Conservation (phyloP, 768 basidiomycete genomes). For the Rhodocollybia butyracea region DNA sequence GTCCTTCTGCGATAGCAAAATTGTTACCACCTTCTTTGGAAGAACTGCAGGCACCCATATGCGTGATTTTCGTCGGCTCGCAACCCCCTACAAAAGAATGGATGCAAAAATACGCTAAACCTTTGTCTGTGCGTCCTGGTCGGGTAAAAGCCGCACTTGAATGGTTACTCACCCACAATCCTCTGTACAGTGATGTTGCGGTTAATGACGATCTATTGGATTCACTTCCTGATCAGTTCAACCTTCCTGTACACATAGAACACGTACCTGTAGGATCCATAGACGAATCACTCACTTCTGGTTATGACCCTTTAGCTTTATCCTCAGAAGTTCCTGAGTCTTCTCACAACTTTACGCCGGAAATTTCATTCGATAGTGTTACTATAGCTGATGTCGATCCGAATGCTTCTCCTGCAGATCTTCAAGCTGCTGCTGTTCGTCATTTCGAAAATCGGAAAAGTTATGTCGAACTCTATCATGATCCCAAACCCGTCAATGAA, state of each 20-base stretch:
- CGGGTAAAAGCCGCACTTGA: constrained; percentile 27
- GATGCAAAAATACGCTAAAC: constrained; percentile 31
- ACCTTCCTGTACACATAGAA: constrained; percentile 27
- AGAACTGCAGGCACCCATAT: constrained; percentile 32
- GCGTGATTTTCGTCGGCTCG: constrained; percentile 37
- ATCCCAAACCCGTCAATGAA: constrained; percentile 28
- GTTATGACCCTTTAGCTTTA: constrained; percentile 13
- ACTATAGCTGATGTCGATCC: constrained; percentile 30
- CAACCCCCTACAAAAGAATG: constrained; percentile 22
- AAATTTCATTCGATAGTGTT: constrained; percentile 17
- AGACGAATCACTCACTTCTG: constrained; percentile 10
- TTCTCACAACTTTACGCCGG: background rate
- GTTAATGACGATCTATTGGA: constrained; percentile 22
- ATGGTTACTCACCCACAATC: constrained; percentile 36
- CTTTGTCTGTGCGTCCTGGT: constrained; percentile 27
- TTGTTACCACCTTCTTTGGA: constrained; percentile 32
- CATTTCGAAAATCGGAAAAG: constrained; percentile 28
- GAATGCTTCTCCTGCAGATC: constrained; percentile 19
- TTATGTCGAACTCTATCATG: constrained; percentile 29
- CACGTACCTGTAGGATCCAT: constrained; percentile 15
- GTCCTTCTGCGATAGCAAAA: constrained; percentile 20
- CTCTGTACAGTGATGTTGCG: constrained; percentile 25
- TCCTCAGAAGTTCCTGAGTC: background rate
- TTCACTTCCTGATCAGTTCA: constrained; percentile 11
- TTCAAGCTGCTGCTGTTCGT: constrained; percentile 28